Percentiles rank a stretch among this genome's conserved stretches.
Conservation (phyloP, 1,139 yeast species). For the Geotrichum siamense region DNA sequence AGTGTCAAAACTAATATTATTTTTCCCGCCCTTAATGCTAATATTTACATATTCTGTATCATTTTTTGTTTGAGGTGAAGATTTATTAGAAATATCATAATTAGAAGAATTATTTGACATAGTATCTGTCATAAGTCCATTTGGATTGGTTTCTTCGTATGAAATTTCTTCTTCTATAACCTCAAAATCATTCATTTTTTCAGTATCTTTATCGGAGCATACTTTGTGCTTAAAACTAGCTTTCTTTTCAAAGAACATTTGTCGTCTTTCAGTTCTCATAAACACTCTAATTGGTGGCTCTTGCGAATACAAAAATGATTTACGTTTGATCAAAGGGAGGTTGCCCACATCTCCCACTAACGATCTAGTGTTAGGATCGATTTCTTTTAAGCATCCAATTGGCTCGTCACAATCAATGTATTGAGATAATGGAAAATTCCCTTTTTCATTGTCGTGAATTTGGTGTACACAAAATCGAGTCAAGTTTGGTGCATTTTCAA, state of each 20-base stretch:
- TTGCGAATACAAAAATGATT: not conserved
- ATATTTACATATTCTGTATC: too few species aligned
- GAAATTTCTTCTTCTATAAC: not conserved
- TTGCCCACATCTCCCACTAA: not conserved
- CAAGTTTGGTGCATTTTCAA: not conserved
- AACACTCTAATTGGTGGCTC: not conserved
- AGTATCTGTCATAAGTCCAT: not conserved
- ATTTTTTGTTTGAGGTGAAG: too few species aligned
- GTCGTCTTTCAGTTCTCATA: not conserved
- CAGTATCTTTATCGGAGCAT: not conserved
- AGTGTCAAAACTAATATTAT: too few species aligned
- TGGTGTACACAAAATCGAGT: not conserved
- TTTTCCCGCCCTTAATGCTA: too few species aligned
- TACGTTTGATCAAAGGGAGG: not conserved
- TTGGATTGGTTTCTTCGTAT: not conserved
- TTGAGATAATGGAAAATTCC: not conserved
- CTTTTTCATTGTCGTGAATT: not conserved
- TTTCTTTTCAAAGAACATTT: not conserved
- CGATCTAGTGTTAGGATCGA: not conserved
- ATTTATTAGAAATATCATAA: too few species aligned
- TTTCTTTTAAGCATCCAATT: constrained; percentile 1
- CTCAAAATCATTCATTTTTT: too few species aligned
- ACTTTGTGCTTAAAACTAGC: not conserved
- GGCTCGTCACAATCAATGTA: not conserved
- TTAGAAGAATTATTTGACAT: too few species aligned